Evolutionary conservation across 2,329 filamentous ascomycete genomes (phyloP).

Genomic region (Fusarium protoensiforme): DNA sequence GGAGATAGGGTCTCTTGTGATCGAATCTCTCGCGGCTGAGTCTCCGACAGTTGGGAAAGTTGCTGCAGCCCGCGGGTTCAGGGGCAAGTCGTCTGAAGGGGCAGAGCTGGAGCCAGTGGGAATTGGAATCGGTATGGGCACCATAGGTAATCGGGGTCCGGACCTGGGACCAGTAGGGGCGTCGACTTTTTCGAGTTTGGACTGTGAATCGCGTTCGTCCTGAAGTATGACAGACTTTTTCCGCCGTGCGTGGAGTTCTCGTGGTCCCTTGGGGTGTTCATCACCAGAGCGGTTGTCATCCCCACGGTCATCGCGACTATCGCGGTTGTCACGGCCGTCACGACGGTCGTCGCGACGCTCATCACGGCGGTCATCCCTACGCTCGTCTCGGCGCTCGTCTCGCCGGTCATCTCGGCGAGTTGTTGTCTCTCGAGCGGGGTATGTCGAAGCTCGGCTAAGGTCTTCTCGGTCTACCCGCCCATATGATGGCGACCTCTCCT

Average conservation of each 20-base stretch:
- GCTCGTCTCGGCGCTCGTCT: constrained; percentile 15
- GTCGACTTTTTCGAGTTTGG: constrained; percentile 40
- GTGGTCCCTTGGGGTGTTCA: constrained; percentile 48
- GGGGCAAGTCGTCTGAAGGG: constrained; percentile 21
- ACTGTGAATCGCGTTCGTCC: constrained; percentile 45
- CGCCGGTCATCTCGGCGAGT: constrained; percentile 16
- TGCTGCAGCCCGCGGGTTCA: constrained; percentile 40
- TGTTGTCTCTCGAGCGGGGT: constrained; percentile 22
- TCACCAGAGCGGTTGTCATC: constrained; percentile 52
- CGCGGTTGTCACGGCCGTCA: constrained; percentile 24
- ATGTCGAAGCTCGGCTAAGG: constrained; percentile 19
- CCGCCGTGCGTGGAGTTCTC: constrained; percentile 44
- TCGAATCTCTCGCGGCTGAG: constrained; percentile 32
- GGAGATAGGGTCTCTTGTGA: constrained; percentile 3
- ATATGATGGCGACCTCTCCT: constrained; percentile 46
- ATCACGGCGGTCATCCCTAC: background rate
- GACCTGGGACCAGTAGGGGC: constrained; percentile 39
- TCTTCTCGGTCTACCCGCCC: constrained; percentile 39
- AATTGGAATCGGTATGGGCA: constrained; percentile 47
- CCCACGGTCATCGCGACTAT: constrained; percentile 39
- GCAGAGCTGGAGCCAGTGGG: constrained; percentile 31
- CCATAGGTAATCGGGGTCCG: constrained; percentile 50
- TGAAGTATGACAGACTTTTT: constrained; percentile 51
- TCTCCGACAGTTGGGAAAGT: constrained; percentile 46
- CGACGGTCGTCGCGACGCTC: background rate